phyloP scores from a whole-genome alignment of 345 rosid species.

The Gossypium longicalyx region DNA sequence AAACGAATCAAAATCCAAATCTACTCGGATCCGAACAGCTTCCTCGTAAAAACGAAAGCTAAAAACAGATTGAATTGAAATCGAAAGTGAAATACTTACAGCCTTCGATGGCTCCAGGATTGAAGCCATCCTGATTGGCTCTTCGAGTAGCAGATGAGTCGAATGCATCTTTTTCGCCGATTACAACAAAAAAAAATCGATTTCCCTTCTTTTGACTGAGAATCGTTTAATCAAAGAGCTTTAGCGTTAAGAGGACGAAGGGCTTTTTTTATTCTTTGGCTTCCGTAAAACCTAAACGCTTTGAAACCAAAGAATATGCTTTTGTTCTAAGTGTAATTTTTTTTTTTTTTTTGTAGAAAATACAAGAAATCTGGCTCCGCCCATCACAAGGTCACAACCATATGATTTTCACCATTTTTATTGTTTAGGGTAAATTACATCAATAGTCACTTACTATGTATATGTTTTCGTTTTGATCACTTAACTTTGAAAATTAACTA shows the following conservation, averaged over 20 bases:
- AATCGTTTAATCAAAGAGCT: not conserved
- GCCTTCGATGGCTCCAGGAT: slow-evolving; percentile 93
- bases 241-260: slow-evolving; percentile 17
- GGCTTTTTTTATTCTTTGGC: not conserved
- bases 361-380: not conserved
- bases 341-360: not conserved
- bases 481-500: too few relatives aligned
- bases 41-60: not conserved
- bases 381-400: not conserved
- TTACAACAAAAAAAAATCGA: slow-evolving; percentile 12
- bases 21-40: slow-evolving; percentile 7
- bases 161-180: slow-evolving; percentile 63
- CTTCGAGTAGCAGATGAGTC: slow-evolving; percentile 88
- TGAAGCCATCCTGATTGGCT: slow-evolving; percentile 98
- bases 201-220: not conserved
- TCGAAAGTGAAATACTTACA: slow-evolving; percentile 38
- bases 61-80: not conserved
- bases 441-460: too few relatives aligned
- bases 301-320: slow-evolving; percentile 24
- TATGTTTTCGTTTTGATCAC: too few relatives aligned
- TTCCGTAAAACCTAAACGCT: not conserved
- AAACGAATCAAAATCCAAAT: slow-evolving; percentile 6
- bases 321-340: not conserved
- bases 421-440: too few relatives aligned
- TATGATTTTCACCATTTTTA: not conserved